Conservation (phyloP, 2,329 filamentous ascomycete genomes). For the Thermomyces lanuginosus region DNA sequence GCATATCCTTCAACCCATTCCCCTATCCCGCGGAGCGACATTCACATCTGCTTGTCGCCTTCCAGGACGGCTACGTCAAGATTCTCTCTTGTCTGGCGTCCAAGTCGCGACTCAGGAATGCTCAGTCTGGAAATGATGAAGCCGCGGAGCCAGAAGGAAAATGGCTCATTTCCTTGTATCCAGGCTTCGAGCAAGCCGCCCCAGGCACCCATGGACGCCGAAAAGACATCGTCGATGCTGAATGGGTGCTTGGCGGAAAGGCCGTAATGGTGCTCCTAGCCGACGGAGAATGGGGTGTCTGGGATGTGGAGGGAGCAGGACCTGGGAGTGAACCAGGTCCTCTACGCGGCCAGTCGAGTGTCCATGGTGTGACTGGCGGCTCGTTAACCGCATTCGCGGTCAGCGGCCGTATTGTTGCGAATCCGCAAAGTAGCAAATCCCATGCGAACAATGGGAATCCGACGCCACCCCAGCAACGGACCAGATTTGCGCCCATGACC, state of each 20-base stretch:
- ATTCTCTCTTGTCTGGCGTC: conserved; percentile 39
- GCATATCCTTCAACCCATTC: conserved; percentile 38
- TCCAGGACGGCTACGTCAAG: conserved; percentile 39
- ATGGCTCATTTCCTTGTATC: conserved; percentile 30
- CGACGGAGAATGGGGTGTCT: conserved; percentile 34
- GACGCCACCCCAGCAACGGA: conserved; percentile 15
- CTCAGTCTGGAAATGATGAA: conserved; percentile 17
- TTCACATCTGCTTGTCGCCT: conserved; percentile 38
- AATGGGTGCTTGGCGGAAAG: conserved; percentile 30
- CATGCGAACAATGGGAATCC: conserved; percentile 8
- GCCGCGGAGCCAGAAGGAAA: conserved; percentile 21
- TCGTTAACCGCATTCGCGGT: conserved; percentile 28
- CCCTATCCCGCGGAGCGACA: conserved; percentile 37
- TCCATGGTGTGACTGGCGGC: conserved; percentile 24
- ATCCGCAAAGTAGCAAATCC: conserved; percentile 10
- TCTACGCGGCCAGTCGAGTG: conserved; percentile 21
- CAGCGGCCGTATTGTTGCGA: conserved; percentile 22
- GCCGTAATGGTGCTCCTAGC: conserved; percentile 30
- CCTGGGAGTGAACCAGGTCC: conserved; percentile 25
- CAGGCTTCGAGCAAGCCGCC: conserved; percentile 22
- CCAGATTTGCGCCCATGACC: conserved; percentile 31
- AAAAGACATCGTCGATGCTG: conserved; percentile 29
- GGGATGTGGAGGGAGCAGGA: conserved; percentile 32
- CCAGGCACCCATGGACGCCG: conserved; percentile 16
- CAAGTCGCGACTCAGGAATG: conserved; percentile 11